These are phyloP conservation scores for Acacia acuminata DNA, from an alignment of 306 rosid species.

Conservation along the genomic window DNA sequence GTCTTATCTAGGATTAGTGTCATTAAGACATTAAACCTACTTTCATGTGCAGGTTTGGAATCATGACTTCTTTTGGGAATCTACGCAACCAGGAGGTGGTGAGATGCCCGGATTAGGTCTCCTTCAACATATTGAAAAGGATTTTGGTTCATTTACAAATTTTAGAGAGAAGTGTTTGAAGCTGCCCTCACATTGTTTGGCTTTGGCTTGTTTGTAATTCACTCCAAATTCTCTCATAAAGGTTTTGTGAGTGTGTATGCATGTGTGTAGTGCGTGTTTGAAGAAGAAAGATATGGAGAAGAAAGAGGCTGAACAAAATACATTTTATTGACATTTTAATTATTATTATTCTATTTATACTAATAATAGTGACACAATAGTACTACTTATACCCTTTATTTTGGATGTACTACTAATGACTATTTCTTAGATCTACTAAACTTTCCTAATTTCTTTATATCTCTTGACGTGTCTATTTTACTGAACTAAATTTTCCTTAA, in stretches of 20 bases:
- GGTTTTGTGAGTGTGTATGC: not conserved
- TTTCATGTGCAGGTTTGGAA: constrained; percentile 73
- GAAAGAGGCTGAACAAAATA: too few relatives aligned
- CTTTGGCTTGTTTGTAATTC: constrained; percentile 95
- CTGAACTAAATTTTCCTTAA: not conserved
- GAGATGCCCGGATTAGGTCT: constrained; percentile 69
- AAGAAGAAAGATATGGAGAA: not conserved
- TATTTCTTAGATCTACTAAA: not conserved
- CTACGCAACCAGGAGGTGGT: constrained; percentile 98
- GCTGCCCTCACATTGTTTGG: constrained; percentile 79
- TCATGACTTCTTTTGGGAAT: constrained; percentile 67
- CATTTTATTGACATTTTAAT: not conserved
- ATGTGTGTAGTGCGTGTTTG: not conserved
- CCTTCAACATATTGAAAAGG: constrained; percentile 92
- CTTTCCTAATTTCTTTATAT: not conserved
- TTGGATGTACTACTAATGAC: not conserved
- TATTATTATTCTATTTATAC: not conserved
- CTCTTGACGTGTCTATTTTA: not conserved
- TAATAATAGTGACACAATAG: not conserved
- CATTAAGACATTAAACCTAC: constrained; percentile 7
- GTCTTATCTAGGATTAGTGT: not conserved
- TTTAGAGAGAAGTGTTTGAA: constrained; percentile 72
- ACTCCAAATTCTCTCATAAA: constrained; percentile 9
- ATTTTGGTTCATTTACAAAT: constrained; percentile 80
- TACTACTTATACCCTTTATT: not conserved